Conservation (phyloP, 768 basidiomycete genomes). For the Naganishia kalamii region DNA sequence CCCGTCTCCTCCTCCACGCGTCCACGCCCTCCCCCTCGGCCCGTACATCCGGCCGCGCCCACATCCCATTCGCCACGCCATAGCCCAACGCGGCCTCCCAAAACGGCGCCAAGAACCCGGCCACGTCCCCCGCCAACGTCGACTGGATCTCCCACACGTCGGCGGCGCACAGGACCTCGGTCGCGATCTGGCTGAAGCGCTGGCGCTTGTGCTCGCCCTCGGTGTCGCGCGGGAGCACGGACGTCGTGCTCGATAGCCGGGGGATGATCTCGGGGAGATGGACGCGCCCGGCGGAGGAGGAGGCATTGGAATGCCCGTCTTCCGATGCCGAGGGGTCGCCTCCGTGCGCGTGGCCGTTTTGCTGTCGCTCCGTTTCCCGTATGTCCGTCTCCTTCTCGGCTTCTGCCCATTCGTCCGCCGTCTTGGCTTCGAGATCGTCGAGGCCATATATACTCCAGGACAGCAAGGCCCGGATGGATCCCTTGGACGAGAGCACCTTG, state of each 20-base stretch:
- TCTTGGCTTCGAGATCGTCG: conserved; percentile 37
- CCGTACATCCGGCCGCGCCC: neutral
- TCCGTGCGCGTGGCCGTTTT: neutral
- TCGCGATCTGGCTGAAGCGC: conserved; percentile 89
- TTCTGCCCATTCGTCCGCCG: neutral
- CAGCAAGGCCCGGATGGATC: conserved; percentile 34
- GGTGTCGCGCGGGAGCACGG: neutral
- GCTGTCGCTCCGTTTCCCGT: neutral
- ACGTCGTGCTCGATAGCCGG: neutral
- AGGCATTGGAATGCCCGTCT: neutral
- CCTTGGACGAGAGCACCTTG: conserved; percentile 33
- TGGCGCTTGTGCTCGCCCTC: conserved; percentile 14
- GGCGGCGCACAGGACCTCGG: conserved; percentile 90
- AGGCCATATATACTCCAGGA: conserved; percentile 43
- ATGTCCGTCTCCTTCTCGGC: neutral
- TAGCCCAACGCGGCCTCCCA: conserved; percentile 65
- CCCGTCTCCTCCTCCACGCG: neutral
- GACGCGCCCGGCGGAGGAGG: neutral
- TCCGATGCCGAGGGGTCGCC: neutral
- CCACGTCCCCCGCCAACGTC: conserved; percentile 67
- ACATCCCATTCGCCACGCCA: neutral
- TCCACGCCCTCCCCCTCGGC: neutral
- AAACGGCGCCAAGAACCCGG: conserved; percentile 73
- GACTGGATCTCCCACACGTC: conserved; percentile 93
- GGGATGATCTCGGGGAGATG: conserved; percentile 12